Percentiles rank a stretch among this genome's conserved stretches.
phyloP scores from a whole-genome alignment of 805 yeast species.

The Cyberlindnera mycetangii region DNA sequence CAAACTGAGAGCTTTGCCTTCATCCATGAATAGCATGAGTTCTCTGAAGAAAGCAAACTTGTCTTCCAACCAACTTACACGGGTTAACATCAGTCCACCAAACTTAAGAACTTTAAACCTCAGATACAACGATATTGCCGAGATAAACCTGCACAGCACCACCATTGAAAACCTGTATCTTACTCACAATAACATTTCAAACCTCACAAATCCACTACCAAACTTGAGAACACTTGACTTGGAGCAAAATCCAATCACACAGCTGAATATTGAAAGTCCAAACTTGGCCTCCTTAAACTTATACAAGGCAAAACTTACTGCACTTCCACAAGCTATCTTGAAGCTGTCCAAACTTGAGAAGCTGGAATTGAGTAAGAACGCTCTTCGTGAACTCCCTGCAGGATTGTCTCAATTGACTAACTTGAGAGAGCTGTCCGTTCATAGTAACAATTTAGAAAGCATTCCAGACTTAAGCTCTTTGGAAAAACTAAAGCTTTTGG shows the following conservation, averaged over 20 bases:
- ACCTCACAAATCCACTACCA: constrained; percentile 60
- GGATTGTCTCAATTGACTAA: constrained; percentile 58
- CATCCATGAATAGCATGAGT: constrained; percentile 52
- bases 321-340: constrained; percentile 64
- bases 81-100: constrained; percentile 40
- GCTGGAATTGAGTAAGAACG: constrained; percentile 76
- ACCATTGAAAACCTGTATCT: constrained; percentile 69
- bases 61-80: constrained; percentile 62
- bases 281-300: constrained; percentile 71
- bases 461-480: constrained; percentile 68
- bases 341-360: constrained; percentile 65
- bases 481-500: constrained; percentile 59
- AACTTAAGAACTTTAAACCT: constrained; percentile 71
- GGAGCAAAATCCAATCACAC: constrained; percentile 82
- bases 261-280: constrained; percentile 51
- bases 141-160: constrained; percentile 41
- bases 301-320: constrained; percentile 77
- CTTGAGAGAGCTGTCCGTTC: constrained; percentile 65
- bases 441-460: constrained; percentile 68
- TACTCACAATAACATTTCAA: constrained; percentile 72
- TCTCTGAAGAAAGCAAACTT: constrained; percentile 68
- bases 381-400: constrained; percentile 67
- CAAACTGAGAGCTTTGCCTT: constrained; percentile 59
- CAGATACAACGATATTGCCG: constrained; percentile 59
- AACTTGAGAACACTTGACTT: constrained; percentile 66